Evolutionary conservation across 2,329 filamentous ascomycete species (phyloP).

Genomic region (Rhytidhysteron rufulum): DNA sequence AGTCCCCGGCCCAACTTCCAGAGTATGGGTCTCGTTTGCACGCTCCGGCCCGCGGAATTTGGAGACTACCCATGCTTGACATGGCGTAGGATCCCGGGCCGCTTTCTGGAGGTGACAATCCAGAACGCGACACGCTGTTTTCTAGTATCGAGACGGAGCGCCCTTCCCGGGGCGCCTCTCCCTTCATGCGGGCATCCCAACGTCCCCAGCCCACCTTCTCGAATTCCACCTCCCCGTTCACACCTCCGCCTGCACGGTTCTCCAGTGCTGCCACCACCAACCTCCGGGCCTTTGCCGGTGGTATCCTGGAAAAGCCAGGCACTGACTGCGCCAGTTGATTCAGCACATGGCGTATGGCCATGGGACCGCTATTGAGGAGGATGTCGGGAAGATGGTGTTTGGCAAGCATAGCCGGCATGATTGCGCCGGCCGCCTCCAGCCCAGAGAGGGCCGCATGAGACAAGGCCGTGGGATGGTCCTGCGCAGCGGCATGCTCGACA

Average conservation of each 20-base stretch:
- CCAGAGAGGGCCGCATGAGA: constrained; percentile 51
- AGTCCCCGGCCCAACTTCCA: constrained; percentile 65
- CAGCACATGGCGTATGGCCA: constrained; percentile 94
- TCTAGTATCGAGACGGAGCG: constrained; percentile 34
- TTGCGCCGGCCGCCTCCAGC: constrained; percentile 71
- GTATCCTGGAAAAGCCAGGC: constrained; percentile 85
- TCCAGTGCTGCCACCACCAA: constrained; percentile 91
- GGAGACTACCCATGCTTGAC: constrained; percentile 40
- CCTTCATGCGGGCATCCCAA: constrained; percentile 80
- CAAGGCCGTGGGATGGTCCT: constrained; percentile 40
- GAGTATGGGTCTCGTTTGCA: constrained; percentile 39
- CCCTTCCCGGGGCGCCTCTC: constrained; percentile 51
- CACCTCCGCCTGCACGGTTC: constrained; percentile 60
- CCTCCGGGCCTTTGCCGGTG: constrained; percentile 83
- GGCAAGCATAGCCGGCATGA: constrained; percentile 80
- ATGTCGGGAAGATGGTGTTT: constrained; percentile 89
- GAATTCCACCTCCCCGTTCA: constrained; percentile 72
- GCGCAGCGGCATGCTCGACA: constrained; percentile 48
- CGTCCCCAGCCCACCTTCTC: constrained; percentile 97
- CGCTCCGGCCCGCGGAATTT: constrained; percentile 40
- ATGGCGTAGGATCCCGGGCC: constrained; percentile 43
- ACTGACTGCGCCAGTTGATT: constrained; percentile 90
- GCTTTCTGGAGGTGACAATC: constrained; percentile 50
- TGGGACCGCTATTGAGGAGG: constrained; percentile 79
- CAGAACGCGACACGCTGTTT: constrained; percentile 33